A percentile compares a stretch with the other conserved stretches of the same genome.
Evolutionary conservation across 768 basidiomycete species (phyloP).

Genomic region (Xanthoconium stramineum): DNA sequence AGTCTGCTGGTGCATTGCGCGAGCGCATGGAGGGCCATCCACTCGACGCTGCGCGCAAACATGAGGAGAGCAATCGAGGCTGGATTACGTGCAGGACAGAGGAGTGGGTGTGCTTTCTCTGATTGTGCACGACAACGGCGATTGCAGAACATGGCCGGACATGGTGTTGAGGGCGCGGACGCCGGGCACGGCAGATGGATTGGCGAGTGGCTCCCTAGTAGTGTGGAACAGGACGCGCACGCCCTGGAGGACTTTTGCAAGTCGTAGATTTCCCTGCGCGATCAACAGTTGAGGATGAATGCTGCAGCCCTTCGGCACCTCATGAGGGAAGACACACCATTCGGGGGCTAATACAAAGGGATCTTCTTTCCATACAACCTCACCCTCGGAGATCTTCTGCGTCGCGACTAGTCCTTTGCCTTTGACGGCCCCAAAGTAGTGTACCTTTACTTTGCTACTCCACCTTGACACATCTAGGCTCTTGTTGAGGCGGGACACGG

Average conservation of each 20-base stretch:
- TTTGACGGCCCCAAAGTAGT: slow-evolving; percentile 63
- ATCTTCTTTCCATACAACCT: slow-evolving; percentile 83
- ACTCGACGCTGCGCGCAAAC: slow-evolving; percentile 56
- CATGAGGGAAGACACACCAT: slow-evolving; percentile 51
- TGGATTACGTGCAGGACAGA: slow-evolving; percentile 77
- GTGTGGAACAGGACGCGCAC: slow-evolving; percentile 75
- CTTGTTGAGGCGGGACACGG: slow-evolving; percentile 61
- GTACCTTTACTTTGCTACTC: slow-evolving; percentile 62
- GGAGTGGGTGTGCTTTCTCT: slow-evolving; percentile 59
- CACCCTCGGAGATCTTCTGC: slow-evolving; percentile 63
- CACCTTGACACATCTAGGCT: slow-evolving; percentile 60
- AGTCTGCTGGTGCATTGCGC: slow-evolving; percentile 63
- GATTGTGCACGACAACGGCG: slow-evolving; percentile 71
- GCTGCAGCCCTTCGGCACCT: not conserved
- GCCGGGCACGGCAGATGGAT: slow-evolving; percentile 53
- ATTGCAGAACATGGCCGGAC: slow-evolving; percentile 74
- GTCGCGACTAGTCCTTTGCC: slow-evolving; percentile 83
- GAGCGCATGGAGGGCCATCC: slow-evolving; percentile 73
- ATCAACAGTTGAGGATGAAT: not conserved
- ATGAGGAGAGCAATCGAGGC: slow-evolving; percentile 56
- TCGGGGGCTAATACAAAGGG: slow-evolving; percentile 80
- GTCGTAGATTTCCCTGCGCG: slow-evolving; percentile 71
- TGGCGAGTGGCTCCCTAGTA: slow-evolving; percentile 41
- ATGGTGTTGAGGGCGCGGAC: slow-evolving; percentile 40
- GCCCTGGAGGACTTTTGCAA: slow-evolving; percentile 56